Evolutionary conservation across 768 basidiomycete genomes (phyloP).

Genomic region (Hemileccinum rubropunctum): DNA sequence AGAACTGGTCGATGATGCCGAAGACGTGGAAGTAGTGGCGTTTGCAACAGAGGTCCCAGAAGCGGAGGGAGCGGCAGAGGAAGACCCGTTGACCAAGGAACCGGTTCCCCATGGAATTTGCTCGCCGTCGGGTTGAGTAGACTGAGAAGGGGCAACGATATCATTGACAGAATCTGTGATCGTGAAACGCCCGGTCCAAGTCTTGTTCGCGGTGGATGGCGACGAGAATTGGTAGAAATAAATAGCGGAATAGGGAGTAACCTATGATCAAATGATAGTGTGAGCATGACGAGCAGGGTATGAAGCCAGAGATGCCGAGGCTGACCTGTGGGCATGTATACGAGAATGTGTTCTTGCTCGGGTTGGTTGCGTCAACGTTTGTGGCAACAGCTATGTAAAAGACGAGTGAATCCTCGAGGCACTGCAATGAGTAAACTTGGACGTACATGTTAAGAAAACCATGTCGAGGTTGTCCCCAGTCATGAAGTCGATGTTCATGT

Average conservation of each 20-base stretch:
- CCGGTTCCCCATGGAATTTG: slow-evolving; percentile 69
- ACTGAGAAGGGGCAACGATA: slow-evolving; percentile 47
- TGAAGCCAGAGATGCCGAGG: not conserved
- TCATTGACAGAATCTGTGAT: slow-evolving; percentile 53
- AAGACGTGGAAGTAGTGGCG: not conserved
- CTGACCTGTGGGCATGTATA: slow-evolving; percentile 68
- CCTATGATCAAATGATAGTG: slow-evolving; percentile 35
- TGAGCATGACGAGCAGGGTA: not conserved
- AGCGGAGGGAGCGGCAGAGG: slow-evolving; percentile 31
- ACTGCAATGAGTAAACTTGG: not conserved
- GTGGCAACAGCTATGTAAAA: slow-evolving; percentile 55
- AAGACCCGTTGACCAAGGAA: slow-evolving; percentile 44
- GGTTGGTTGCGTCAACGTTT: slow-evolving; percentile 56
- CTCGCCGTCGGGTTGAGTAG: slow-evolving; percentile 49
- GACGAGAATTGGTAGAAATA: slow-evolving; percentile 82
- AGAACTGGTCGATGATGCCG: slow-evolving; percentile 6
- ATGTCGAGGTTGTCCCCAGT: slow-evolving; percentile 71
- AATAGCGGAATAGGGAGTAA: slow-evolving; percentile 59
- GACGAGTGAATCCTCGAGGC: not conserved
- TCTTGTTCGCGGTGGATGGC: slow-evolving; percentile 34
- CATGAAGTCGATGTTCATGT: slow-evolving; percentile 78
- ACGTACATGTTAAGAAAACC: slow-evolving; percentile 64
- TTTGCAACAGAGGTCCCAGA: not conserved
- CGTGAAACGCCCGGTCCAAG: slow-evolving; percentile 77
- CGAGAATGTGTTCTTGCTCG: slow-evolving; percentile 41